Evolutionary conservation across 75 land plant species (phyloP).

Genomic region (Isoetes taiwanensis): DNA sequence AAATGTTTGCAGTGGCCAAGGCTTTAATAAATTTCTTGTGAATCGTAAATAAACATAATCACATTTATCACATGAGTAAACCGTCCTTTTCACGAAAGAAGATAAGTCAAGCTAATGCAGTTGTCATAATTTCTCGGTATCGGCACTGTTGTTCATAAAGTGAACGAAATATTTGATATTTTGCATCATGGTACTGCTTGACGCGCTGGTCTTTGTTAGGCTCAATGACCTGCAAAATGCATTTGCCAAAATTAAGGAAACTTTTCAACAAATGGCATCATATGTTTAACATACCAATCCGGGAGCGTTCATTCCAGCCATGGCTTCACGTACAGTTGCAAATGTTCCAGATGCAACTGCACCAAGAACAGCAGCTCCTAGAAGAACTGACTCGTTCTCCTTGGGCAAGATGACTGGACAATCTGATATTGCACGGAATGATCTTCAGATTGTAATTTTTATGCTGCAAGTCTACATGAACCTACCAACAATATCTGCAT

Average conservation of each 20-base stretch:
- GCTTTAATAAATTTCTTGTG: too few relatives aligned
- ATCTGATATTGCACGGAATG: slow-evolving; percentile 24
- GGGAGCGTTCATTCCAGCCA: slow-evolving; percentile 82
- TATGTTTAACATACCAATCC: slow-evolving; percentile 47
- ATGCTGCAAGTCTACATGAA: neutral
- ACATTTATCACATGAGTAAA: too few relatives aligned
- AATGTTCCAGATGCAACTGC: slow-evolving; percentile 82
- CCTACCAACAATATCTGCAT: slow-evolving; percentile 75
- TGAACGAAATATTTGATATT: slow-evolving; percentile 59
- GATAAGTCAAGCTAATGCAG: slow-evolving; percentile 41
- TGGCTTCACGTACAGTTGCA: slow-evolving; percentile 49
- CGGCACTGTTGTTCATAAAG: slow-evolving; percentile 71
- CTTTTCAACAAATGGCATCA: neutral
- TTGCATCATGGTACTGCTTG: slow-evolving; percentile 93
- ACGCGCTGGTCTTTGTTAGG: slow-evolving; percentile 69
- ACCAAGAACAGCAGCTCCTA: slow-evolving; percentile 90
- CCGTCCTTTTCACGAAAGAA: too few relatives aligned
- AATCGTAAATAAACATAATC: too few relatives aligned
- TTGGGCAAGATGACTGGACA: slow-evolving; percentile 74
- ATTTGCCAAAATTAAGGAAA: neutral
- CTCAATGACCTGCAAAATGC: slow-evolving; percentile 54
- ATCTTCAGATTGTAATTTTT: neutral
- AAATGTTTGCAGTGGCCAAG: too few relatives aligned
- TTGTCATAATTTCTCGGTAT: slow-evolving; percentile 45
- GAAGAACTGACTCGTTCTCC: slow-evolving; percentile 81